Base-by-base conservation (phyloP, 2,329 filamentous ascomycete genomes). In the Trichoderma atrobrunneum region DNA sequence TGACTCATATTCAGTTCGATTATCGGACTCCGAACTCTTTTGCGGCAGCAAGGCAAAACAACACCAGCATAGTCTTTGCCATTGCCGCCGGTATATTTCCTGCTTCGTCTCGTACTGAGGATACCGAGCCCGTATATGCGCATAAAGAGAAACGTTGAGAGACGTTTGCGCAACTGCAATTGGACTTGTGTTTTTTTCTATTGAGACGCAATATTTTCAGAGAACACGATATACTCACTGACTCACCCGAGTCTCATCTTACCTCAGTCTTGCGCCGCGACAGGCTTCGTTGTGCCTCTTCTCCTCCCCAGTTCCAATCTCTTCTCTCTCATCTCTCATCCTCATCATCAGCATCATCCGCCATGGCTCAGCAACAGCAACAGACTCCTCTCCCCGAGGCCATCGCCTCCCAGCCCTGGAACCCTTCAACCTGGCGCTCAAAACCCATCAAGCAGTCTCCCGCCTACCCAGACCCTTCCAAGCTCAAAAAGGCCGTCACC, bases 401-500 rank as follows among this genome's bases (percentile, higher is more conserved):
- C 16, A 65, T n/a, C 62, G 48, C 72, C 30, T 69, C 72, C 11
- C 72, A 72, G 63, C 59, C 73, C 72, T 92, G 90, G 90, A 82
- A 85, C 12, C 90, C 89, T 8, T 84, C 85, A 78, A 92, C 93
- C 57, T 96, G 93, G 93, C 88, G 90, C 76, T 86, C 87, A 70
- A 94, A 93, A 81, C 92, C 92, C 54, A 92, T 95, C 81, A 93
- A 93, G 81, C 93, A 96, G 81, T 85, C 88, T 14, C 91, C 93
- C 32, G 83, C 87, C 43, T 95, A 95, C 80, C 86, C 89, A 3
- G 89, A 94, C 77, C 80, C 85, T 54, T 79, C 82, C 16, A 87
- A 87, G 26, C 86, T 94, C 51, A 81, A 86, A 66, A 86, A 86
- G 61, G 89, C 92, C 16, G 83, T 90, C 60, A 80, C 83, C 2